These are phyloP conservation scores for Claviceps lovelessii DNA, from an alignment of 2,329 filamentous ascomycete species.

Conservation along the genomic window DNA sequence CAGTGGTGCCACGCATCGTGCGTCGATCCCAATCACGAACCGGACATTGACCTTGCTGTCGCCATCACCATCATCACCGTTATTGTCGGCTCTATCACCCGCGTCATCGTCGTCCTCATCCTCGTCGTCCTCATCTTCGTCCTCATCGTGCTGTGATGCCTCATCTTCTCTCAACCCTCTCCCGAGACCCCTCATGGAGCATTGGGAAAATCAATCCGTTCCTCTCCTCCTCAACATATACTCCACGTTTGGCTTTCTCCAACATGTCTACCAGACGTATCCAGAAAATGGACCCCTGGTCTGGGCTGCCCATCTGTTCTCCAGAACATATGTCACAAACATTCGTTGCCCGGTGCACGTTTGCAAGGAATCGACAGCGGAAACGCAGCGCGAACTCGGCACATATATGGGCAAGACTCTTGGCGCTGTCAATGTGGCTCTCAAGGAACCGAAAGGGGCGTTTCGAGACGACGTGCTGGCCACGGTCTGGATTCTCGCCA, in stretches of 20 bases:
- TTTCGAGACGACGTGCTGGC: constrained; percentile 23
- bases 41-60: background rate
- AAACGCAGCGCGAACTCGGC: constrained; percentile 20
- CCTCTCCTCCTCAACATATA: constrained; percentile 26
- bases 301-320: constrained; percentile 26
- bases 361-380: constrained; percentile 10
- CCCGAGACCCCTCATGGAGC: constrained; percentile 16
- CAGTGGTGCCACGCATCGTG: constrained; percentile 2
- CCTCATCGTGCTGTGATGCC: background rate
- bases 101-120: background rate
- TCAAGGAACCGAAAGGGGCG: constrained; percentile 16
- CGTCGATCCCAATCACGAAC: constrained; percentile 1
- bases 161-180: constrained; percentile 7
- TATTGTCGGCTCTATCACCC: background rate
- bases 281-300: constrained; percentile 20
- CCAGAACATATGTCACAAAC: constrained; percentile 26
- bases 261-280: constrained; percentile 14
- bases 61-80: background rate
- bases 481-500: constrained; percentile 26
- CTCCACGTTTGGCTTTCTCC: constrained; percentile 20
- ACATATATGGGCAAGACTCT: constrained; percentile 23
- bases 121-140: background rate
- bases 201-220: constrained; percentile 25
- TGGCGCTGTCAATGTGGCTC: constrained; percentile 23
- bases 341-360: constrained; percentile 19